These are phyloP conservation scores for Biscogniauxia sp. DNA, from an alignment of 2,329 filamentous ascomycete species.

Conservation along the genomic window DNA sequence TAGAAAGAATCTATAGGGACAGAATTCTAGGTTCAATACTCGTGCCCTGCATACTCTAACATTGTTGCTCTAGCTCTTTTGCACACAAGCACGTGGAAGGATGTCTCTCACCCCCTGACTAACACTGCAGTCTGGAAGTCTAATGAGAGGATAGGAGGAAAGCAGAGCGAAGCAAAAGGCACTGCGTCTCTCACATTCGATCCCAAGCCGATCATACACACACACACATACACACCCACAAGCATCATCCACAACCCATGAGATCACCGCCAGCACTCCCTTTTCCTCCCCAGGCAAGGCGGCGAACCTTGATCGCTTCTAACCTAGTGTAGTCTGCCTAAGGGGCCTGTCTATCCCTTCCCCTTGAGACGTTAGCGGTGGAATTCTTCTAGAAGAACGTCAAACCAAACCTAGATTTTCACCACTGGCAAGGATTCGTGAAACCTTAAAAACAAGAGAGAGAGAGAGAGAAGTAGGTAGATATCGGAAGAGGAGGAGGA, in stretches of 20 bases:
- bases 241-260: no score
- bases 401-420: neutral
- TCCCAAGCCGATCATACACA: no score
- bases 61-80: neutral
- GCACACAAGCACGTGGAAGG: neutral
- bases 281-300: neutral
- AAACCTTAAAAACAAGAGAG: no score
- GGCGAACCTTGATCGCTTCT: neutral
- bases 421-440: no score
- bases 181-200: neutral
- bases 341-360: neutral
- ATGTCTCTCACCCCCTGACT: neutral
- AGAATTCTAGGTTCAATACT: neutral
- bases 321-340: no score
- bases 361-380: neutral
- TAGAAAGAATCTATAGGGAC: neutral
- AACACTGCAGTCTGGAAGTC: neutral
- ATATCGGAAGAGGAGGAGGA: no score
- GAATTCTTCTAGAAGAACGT: slow-evolving; percentile 1
- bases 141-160: neutral
- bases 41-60: neutral
- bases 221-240: no score
- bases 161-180: neutral
- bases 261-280: neutral
- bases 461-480: no score